Conservation (phyloP, 2,329 filamentous ascomycete species). For the Sclerotinia minor region DNA sequence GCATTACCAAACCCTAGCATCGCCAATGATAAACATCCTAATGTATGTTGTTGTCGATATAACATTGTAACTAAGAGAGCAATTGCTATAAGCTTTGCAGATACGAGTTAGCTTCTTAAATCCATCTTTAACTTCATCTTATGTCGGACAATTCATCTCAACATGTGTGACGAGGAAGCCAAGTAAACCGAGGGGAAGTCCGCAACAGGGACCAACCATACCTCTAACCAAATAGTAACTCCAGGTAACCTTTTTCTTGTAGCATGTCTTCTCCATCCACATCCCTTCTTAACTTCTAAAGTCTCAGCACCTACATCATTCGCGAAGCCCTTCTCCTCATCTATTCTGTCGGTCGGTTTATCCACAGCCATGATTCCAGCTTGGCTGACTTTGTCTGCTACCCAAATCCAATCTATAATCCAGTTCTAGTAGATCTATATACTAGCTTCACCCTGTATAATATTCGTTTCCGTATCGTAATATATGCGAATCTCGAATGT, state of each 20-base stretch:
- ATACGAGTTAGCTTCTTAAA: conserved; percentile 15
- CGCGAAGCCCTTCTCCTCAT: conserved; percentile 21
- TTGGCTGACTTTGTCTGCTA: background rate
- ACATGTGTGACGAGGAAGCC: background rate
- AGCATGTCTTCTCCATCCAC: conserved; percentile 16
- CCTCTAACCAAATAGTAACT: conserved; percentile 29
- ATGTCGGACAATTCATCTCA: background rate
- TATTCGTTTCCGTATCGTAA: background rate
- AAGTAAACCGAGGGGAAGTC: background rate
- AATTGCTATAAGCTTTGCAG: conserved; percentile 18
- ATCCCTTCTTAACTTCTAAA: background rate
- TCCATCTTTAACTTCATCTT: conserved; percentile 28
- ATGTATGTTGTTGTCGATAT: conserved; percentile 17
- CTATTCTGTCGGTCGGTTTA: background rate
- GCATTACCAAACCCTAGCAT: conserved; percentile 3
- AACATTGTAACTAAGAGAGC: conserved; percentile 20
- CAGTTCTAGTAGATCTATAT: background rate
- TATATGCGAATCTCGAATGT: background rate
- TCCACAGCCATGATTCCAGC: background rate
- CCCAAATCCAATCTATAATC: too few species aligned
- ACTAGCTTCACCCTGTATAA: background rate
- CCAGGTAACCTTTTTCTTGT: conserved; percentile 1
- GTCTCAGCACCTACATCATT: background rate
- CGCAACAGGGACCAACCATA: conserved; percentile 11
- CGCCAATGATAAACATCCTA: conserved; percentile 16